Evolutionary conservation across 768 basidiomycete genomes (phyloP).

Genomic region (Basidioascus undulatus): DNA sequence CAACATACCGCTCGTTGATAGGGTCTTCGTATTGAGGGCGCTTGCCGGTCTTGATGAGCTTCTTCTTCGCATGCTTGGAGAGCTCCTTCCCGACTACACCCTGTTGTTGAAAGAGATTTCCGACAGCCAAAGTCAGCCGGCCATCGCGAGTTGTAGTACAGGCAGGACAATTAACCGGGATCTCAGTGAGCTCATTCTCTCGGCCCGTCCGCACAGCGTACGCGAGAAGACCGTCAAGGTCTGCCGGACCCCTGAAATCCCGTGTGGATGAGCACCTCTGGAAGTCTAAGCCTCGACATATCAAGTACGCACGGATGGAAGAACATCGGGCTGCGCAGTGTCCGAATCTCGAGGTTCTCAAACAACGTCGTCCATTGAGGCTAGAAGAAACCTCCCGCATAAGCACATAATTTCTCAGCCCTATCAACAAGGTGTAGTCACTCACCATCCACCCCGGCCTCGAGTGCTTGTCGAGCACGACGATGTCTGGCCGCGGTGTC

Average conservation of each 20-base stretch:
- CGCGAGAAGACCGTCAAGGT: slow-evolving; percentile 11
- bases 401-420: slow-evolving; percentile 3
- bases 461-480: slow-evolving; percentile 4
- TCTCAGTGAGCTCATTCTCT: slow-evolving; percentile 9
- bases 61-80: slow-evolving; percentile 12
- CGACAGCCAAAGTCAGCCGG: too few relatives aligned
- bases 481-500: background rate
- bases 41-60: too few relatives aligned
- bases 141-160: too few relatives aligned
- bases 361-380: slow-evolving; percentile 12
- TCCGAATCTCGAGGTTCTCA: slow-evolving; percentile 8
- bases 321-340: slow-evolving; percentile 13
- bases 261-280: too few relatives aligned
- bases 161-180: too few relatives aligned
- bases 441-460: background rate
- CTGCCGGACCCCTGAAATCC: slow-evolving; percentile 9
- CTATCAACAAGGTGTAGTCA: slow-evolving; percentile 7
- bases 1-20: too few relatives aligned
- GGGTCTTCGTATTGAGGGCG: too few relatives aligned
- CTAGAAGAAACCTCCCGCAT: too few relatives aligned
- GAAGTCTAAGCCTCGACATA: too few relatives aligned
- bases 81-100: slow-evolving; percentile 13
- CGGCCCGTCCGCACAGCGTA: slow-evolving; percentile 5
- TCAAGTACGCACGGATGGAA: too few relatives aligned
- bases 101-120: too few relatives aligned